These are phyloP conservation scores for Phaeomoniella chlamydospora DNA, from an alignment of 2,329 filamentous ascomycete genomes.

Conservation along the genomic window DNA sequence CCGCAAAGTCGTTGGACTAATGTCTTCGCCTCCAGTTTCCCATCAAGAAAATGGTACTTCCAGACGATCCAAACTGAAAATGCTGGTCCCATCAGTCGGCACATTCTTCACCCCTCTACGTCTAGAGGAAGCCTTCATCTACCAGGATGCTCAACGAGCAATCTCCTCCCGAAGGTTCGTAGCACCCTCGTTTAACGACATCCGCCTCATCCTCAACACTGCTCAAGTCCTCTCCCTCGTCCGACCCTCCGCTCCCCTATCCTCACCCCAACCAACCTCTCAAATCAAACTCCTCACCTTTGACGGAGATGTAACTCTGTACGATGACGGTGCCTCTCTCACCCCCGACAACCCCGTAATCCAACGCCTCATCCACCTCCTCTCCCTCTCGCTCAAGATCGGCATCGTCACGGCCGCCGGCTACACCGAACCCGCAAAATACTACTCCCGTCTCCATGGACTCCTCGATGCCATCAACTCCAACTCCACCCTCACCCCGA, in stretches of 20 bases:
- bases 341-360: constrained; percentile 63
- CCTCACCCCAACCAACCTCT: constrained; percentile 1
- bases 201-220: constrained; percentile 83
- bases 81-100: constrained; percentile 83
- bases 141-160: constrained; percentile 70
- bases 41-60: constrained; percentile 52
- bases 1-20: not conserved
- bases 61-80: constrained; percentile 75
- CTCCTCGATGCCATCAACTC: constrained; percentile 66
- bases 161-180: constrained; percentile 90
- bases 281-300: constrained; percentile 59
- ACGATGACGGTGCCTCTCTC: constrained; percentile 66
- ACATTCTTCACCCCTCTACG: constrained; percentile 82
- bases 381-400: constrained; percentile 65
- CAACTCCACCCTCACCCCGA: constrained; percentile 42
- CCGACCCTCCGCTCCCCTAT: constrained; percentile 18
- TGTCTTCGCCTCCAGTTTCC: constrained; percentile 36
- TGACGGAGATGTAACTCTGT: constrained; percentile 93
- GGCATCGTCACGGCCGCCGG: constrained; percentile 95
- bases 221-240: constrained; percentile 90
- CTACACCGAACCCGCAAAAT: constrained; percentile 75
- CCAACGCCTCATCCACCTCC: constrained; percentile 49
- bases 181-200: constrained; percentile 91
- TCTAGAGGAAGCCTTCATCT: constrained; percentile 79
- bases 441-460: constrained; percentile 76